Conservation (phyloP, 2,329 filamentous ascomycete species). For the Dothidotthia symphoricarpi region DNA sequence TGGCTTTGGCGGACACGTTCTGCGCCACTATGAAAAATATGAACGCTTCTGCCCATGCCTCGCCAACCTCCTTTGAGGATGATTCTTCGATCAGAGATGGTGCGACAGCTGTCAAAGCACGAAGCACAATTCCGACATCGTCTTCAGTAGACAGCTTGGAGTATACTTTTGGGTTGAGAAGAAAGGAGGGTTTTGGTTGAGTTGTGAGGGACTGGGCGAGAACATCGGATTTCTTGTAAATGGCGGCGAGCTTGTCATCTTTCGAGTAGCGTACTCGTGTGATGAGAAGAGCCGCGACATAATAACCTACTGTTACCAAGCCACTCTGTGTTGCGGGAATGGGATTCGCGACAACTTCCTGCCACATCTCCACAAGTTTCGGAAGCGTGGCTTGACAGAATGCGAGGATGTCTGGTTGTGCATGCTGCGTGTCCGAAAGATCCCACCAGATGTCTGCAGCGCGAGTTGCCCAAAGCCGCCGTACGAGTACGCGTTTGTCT, state of each 20-base stretch:
- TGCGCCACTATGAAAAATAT: conserved; percentile 73
- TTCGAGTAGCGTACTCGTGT: conserved; percentile 55
- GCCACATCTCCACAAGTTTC: conserved; percentile 68
- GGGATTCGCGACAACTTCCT: conserved; percentile 76
- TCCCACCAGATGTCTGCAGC: conserved; percentile 69
- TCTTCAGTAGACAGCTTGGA: conserved; percentile 72
- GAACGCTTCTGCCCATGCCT: conserved; percentile 79
- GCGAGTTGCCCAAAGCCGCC: conserved; percentile 76
- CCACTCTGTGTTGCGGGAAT: conserved; percentile 77
- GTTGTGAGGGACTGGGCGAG: conserved; percentile 64
- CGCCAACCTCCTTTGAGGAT: conserved; percentile 48
- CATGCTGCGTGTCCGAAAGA: conserved; percentile 49
- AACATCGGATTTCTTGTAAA: conserved; percentile 63
- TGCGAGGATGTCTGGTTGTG: conserved; percentile 47
- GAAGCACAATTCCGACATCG: conserved; percentile 74
- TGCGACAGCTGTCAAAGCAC: conserved; percentile 65
- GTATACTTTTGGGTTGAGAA: conserved; percentile 82
- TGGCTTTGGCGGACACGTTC: conserved; percentile 59
- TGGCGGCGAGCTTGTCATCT: conserved; percentile 55
- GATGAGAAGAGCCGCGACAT: conserved; percentile 64
- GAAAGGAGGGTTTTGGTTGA: conserved; percentile 81
- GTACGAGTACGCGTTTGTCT: conserved; percentile 78
- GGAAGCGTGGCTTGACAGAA: conserved; percentile 53
- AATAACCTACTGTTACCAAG: conserved; percentile 74
- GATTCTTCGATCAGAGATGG: conserved; percentile 53